Conservation (phyloP, 1,284 basidiomycete species). For the Trichosporon ovoides region DNA sequence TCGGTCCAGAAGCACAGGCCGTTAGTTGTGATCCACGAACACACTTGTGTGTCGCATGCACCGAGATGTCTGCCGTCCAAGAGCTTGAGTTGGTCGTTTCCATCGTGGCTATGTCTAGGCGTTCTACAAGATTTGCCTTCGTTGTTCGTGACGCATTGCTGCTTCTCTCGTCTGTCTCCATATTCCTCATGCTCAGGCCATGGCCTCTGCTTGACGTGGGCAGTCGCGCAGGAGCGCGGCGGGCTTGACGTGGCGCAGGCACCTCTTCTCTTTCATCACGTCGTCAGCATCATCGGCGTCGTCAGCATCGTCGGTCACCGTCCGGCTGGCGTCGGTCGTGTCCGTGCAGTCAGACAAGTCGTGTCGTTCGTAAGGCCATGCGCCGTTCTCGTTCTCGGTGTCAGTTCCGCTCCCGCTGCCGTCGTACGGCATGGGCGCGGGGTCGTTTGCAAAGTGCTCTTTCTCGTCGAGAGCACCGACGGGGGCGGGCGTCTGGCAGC, state of each 20-base stretch:
- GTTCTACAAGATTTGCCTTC: neutral
- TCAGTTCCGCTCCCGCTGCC: neutral
- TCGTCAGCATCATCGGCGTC: neutral
- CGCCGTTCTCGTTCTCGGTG: neutral
- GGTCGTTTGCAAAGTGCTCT: neutral
- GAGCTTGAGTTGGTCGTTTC: neutral
- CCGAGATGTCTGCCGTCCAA: neutral
- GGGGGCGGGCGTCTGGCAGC: neutral
- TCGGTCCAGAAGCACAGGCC: neutral
- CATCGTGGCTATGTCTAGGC: neutral
- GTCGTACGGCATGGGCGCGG: neutral
- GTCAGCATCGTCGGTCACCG: neutral
- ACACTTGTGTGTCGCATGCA: neutral
- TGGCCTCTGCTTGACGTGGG: constrained; percentile 2
- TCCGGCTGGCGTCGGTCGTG: neutral
- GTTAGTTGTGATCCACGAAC: neutral
- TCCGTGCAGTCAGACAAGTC: neutral
- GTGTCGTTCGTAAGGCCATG: neutral
- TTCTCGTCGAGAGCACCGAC: neutral
- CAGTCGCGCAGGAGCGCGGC: neutral
- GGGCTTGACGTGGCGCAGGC: neutral
- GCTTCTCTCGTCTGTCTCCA: neutral
- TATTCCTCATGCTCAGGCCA: neutral
- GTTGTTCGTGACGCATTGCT: neutral
- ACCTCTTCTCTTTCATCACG: neutral